phyloP scores from a whole-genome alignment of 257 asterid genomes.

The Apocynum venetum region DNA sequence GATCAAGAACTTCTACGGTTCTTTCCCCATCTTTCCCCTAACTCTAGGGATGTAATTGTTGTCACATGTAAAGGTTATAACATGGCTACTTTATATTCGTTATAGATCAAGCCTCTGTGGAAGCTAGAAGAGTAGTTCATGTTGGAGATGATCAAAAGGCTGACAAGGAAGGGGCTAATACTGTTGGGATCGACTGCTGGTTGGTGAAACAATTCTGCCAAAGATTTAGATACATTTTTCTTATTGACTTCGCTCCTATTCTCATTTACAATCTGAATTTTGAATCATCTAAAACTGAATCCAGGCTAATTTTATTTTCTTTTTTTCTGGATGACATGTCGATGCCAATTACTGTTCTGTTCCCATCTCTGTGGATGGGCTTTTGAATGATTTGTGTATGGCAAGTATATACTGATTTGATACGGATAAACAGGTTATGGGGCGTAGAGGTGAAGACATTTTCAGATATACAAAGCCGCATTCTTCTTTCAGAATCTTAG shows the following conservation, averaged over 20 bases:
- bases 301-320: neutral
- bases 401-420: too few relatives aligned
- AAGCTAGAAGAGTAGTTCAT: constrained; percentile 66
- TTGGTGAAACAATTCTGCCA: constrained; percentile 15
- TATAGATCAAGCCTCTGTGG: constrained; percentile 63
- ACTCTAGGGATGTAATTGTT: neutral
- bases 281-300: neutral
- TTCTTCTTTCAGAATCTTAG: constrained; percentile 32
- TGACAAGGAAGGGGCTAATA: constrained; percentile 84
- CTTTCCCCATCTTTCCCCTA: too few relatives aligned
- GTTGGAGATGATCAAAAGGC: constrained; percentile 83
- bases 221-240: neutral
- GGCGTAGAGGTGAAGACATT: constrained; percentile 74
- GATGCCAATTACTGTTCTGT: too few relatives aligned
- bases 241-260: neutral
- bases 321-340: neutral
- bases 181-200: constrained; percentile 83
- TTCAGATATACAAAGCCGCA: constrained; percentile 53
- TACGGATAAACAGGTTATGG: constrained; percentile 67
- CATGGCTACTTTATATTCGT: constrained; percentile 6
- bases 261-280: neutral
- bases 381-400: neutral
- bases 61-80: neutral
- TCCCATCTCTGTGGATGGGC: neutral
- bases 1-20: neutral